A percentile compares a stretch with the other conserved stretches of the same genome.
These are phyloP conservation scores for Fusarium secorum DNA, from an alignment of 2,329 filamentous ascomycete genomes.

Conservation along the genomic window DNA sequence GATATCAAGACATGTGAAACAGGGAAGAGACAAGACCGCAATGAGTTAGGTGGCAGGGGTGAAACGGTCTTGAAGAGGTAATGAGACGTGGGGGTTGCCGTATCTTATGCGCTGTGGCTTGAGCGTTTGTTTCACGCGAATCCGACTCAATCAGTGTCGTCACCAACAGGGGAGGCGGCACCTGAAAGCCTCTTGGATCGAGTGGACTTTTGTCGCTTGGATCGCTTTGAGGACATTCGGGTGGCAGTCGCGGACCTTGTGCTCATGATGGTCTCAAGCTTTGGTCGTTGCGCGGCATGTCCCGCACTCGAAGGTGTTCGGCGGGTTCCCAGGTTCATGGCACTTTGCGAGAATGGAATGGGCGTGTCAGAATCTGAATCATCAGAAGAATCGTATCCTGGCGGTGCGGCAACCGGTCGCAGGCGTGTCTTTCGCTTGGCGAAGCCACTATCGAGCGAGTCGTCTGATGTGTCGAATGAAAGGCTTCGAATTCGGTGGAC, in stretches of 20 bases:
- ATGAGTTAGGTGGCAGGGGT: constrained; percentile 1
- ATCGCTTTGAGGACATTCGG: constrained; percentile 42
- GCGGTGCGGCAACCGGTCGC: constrained; percentile 42
- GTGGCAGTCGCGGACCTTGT: constrained; percentile 46
- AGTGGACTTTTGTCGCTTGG: constrained; percentile 43
- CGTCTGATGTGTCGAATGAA: constrained; percentile 50
- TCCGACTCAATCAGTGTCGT: constrained; percentile 46
- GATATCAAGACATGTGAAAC: constrained; percentile 12
- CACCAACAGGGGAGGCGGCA: constrained; percentile 49
- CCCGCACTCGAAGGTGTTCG: constrained; percentile 34
- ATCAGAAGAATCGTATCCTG: constrained; percentile 46
- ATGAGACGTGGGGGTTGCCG: constrained; percentile 13
- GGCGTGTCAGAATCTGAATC: constrained; percentile 43
- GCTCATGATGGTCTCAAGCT: constrained; percentile 57
- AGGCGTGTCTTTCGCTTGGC: constrained; percentile 42
- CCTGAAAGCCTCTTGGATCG: constrained; percentile 44
- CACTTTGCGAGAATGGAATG: constrained; percentile 37
- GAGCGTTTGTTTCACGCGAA: constrained; percentile 13
- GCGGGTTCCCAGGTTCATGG: constrained; percentile 38
- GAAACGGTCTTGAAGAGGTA: constrained; percentile 22
- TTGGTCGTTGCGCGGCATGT: constrained; percentile 53
- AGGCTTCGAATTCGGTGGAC: constrained; percentile 49
- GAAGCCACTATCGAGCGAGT: constrained; percentile 43
- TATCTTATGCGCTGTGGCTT: constrained; percentile 17
- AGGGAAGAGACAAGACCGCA: constrained; percentile 5